These are phyloP conservation scores for Macrolepiota fuliginosa DNA, from an alignment of 768 basidiomycete species.

Conservation along the genomic window DNA sequence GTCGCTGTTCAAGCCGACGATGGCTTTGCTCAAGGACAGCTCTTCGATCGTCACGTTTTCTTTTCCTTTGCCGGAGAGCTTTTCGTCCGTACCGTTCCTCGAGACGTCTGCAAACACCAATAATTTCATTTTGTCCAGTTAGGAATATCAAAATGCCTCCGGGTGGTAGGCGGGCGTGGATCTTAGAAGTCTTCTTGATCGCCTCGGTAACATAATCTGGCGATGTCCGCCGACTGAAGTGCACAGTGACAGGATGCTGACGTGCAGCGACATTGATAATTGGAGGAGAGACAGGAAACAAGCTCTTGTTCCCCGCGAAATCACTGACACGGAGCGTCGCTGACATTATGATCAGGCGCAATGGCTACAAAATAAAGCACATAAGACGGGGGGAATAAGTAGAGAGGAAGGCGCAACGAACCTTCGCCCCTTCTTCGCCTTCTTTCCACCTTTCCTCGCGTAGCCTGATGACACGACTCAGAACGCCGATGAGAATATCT, in stretches of 20 bases:
- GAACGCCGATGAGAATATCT: conserved; percentile 93
- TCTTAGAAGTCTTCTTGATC: conserved; percentile 86
- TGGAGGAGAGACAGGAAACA: conserved; percentile 87
- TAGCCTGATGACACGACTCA: conserved; percentile 90
- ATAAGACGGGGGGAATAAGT: conserved; percentile 7
- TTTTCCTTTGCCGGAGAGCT: conserved; percentile 52
- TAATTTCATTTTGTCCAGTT: conserved; percentile 96
- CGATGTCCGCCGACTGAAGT: conserved; percentile 85
- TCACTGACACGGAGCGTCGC: conserved; percentile 93
- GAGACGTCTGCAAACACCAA: conserved; percentile 76
- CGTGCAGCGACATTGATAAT: conserved; percentile 87
- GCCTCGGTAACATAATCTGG: conserved; percentile 91
- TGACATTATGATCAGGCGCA: conserved; percentile 97
- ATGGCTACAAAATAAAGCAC: conserved; percentile 47
- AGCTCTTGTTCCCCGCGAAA: conserved; percentile 79
- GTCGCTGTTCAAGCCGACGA: conserved; percentile 20
- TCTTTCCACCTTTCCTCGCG: conserved; percentile 89
- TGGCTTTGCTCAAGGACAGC: conserved; percentile 15
- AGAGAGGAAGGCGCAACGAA: conserved; percentile 24
- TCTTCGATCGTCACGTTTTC: conserved; percentile 16
- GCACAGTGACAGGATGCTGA: conserved; percentile 92
- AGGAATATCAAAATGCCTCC: conserved; percentile 94
- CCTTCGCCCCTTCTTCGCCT: conserved; percentile 69
- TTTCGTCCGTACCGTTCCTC: conserved; percentile 74
- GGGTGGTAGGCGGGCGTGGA: conserved; percentile 87